Percentiles rank a stretch among this genome's conserved stretches.
Conservation (phyloP, 2,329 filamentous ascomycete genomes). For the Claviceps humidiphila region DNA sequence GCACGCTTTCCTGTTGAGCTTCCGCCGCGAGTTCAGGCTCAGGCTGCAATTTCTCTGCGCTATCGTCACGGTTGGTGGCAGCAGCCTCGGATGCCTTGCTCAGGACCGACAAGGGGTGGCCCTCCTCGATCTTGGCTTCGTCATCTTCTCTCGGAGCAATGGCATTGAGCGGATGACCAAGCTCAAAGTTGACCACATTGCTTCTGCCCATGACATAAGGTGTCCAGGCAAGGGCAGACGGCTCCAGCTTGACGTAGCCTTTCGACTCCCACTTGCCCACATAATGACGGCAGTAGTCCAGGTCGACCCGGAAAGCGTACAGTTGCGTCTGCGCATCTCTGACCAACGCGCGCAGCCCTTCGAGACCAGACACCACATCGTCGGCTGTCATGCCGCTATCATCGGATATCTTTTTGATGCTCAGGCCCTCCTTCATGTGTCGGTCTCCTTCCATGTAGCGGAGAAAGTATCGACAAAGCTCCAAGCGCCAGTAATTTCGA, state of each 20-base stretch:
- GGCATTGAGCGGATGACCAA: constrained; percentile 67
- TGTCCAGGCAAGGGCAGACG: constrained; percentile 77
- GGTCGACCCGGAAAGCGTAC: constrained; percentile 81
- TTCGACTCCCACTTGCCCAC: constrained; percentile 83
- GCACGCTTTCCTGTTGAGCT: constrained; percentile 1
- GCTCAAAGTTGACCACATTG: constrained; percentile 70
- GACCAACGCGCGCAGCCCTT: constrained; percentile 78
- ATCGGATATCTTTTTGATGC: constrained; percentile 60
- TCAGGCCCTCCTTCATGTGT: constrained; percentile 35
- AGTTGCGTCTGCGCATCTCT: constrained; percentile 77
- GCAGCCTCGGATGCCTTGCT: not conserved
- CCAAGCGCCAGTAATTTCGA: constrained; percentile 88
- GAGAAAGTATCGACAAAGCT: constrained; percentile 74
- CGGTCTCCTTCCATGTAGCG: constrained; percentile 23
- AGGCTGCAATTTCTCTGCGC: constrained; percentile 5
- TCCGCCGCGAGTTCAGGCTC: not conserved
- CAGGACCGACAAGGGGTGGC: constrained; percentile 2
- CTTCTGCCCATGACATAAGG: constrained; percentile 91
- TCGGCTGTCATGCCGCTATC: constrained; percentile 92
- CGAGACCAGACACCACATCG: constrained; percentile 86
- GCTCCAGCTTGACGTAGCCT: constrained; percentile 72
- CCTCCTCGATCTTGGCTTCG: constrained; percentile 29
- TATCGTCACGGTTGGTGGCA: constrained; percentile 7
- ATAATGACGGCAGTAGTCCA: constrained; percentile 74
- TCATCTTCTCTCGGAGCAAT: constrained; percentile 79